Conservation (phyloP, 306 rosid species). For the Citrullus amarus region DNA sequence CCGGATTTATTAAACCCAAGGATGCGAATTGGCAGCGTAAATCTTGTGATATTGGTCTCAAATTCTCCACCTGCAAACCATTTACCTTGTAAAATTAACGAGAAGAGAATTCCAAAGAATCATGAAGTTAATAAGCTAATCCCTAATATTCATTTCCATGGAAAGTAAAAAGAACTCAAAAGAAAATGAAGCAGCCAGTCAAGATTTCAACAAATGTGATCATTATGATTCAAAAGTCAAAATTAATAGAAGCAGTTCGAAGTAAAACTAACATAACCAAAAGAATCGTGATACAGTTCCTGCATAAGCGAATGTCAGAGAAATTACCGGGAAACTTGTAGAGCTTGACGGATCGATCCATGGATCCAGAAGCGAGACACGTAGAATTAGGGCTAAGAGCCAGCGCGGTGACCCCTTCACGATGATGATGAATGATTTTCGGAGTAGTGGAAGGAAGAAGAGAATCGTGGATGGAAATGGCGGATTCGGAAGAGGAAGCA, state of each 20-base stretch:
- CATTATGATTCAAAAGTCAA: neutral
- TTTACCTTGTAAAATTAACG: neutral
- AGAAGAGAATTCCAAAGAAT: neutral
- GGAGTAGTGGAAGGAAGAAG: slow-evolving; percentile 52
- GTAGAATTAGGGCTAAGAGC: slow-evolving; percentile 92
- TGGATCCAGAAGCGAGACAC: slow-evolving; percentile 90
- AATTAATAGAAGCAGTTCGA: neutral
- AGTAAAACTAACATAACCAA: neutral
- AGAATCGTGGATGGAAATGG: slow-evolving; percentile 65
- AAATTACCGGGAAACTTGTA: slow-evolving; percentile 80
- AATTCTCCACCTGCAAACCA: slow-evolving; percentile 66
- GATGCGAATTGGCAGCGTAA: slow-evolving; percentile 79
- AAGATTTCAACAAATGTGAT: neutral
- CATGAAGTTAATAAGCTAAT: neutral
- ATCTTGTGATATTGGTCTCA: slow-evolving; percentile 86
- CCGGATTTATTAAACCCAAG: slow-evolving; percentile 81
- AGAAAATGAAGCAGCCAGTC: neutral
- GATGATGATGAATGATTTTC: slow-evolving; percentile 73
- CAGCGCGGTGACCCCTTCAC: slow-evolving; percentile 81
- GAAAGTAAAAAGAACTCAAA: neutral
- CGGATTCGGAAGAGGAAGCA: slow-evolving; percentile 55
- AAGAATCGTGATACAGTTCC: neutral
- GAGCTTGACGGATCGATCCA: slow-evolving; percentile 88
- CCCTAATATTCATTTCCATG: neutral
- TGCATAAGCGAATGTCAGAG: neutral